Percentiles rank a stretch among this genome's conserved stretches.
These are phyloP conservation scores for Boletus rubescentipes DNA, from an alignment of 768 basidiomycete genomes.

Conservation along the genomic window DNA sequence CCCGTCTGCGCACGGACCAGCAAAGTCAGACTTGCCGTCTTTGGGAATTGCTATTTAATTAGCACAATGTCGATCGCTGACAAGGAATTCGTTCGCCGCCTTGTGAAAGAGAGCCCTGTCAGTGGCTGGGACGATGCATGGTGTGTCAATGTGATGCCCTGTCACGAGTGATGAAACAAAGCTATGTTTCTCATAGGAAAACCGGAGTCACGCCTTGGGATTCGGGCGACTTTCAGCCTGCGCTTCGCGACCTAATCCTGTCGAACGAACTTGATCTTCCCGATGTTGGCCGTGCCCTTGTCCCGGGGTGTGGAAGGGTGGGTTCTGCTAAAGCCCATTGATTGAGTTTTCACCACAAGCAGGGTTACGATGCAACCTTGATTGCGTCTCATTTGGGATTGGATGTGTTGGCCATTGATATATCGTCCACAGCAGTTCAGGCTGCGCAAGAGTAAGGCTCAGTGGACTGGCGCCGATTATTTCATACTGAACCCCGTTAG, in stretches of 20 bases:
- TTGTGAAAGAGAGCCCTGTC: slow-evolving; percentile 13
- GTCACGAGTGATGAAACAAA: not conserved
- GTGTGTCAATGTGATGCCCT: slow-evolving; percentile 4
- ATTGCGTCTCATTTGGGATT: slow-evolving; percentile 18
- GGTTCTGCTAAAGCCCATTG: not conserved
- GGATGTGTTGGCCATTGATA: slow-evolving; percentile 19
- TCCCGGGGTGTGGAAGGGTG: slow-evolving; percentile 59
- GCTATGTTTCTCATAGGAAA: slow-evolving; percentile 36
- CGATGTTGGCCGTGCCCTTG: slow-evolving; percentile 41
- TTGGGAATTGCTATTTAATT: not conserved
- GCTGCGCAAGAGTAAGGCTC: slow-evolving; percentile 21
- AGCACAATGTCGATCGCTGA: not conserved
- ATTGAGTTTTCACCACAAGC: not conserved
- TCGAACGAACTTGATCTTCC: slow-evolving; percentile 46
- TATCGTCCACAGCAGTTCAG: slow-evolving; percentile 16
- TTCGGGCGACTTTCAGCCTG: slow-evolving; percentile 50
- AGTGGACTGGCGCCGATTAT: not conserved
- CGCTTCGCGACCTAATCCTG: slow-evolving; percentile 51
- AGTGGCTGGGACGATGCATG: slow-evolving; percentile 24
- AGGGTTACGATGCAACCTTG: slow-evolving; percentile 22
- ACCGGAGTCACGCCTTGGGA: slow-evolving; percentile 64
- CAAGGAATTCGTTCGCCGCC: slow-evolving; percentile 3
- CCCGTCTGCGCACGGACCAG: slow-evolving; percentile 26
- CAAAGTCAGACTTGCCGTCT: not conserved
- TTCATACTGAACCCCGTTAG: slow-evolving; percentile 1